Evolutionary conservation across 352 stramenopile species (phyloP), one percentile per base, ranked within the genome.

Genomic region (Aphanomyces euteiches): DNA sequence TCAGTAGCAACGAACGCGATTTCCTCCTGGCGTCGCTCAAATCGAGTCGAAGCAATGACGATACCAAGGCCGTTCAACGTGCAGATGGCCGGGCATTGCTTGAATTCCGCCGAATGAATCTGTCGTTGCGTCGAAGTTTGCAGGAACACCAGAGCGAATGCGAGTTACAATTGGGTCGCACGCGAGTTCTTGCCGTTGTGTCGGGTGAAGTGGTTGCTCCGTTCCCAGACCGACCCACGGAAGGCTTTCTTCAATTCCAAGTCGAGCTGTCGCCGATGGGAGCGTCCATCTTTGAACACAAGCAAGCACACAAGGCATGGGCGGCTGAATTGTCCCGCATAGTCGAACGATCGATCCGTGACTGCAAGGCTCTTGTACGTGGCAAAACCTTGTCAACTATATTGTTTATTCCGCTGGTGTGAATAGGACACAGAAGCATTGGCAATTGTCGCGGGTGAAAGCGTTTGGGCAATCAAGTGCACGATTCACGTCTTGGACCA

Each of bases 381-480:
- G 8, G n/a, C 17, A 1, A 61, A 47, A 56, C 41, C 38, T 54
- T 66, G 17, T n/a, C 13, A 7, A 7, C 13, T 37, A 10, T 66
- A 56, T 10, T 47, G 7, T 47, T 17, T 36, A 6, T n/a, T 3
- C 5, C 38, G 7, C 19, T 21, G 5, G 12, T 13, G 10, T 56
- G 43, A 19, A 2, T 70, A 70, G 64, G 96, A 99, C 80, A 95
- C 89, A 5, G 96, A 99, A 78, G 94, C 93, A 43, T 82, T 99
- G 53, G 96, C 90, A 50, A 88, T 99, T 41, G 77, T 96, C 40
- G 83, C 88, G n/a, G 94, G 93, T 43, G 82, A 95, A 60, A 98
- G 96, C 79, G 96, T 93, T 34, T 99, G 96, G 96, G 80, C 90
- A 45, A 89, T 99, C 57, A 90, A 85, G 43, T 92, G 96, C 70